Conservation (phyloP, 2,329 filamentous ascomycete species). For the Helminthosporium solani region DNA sequence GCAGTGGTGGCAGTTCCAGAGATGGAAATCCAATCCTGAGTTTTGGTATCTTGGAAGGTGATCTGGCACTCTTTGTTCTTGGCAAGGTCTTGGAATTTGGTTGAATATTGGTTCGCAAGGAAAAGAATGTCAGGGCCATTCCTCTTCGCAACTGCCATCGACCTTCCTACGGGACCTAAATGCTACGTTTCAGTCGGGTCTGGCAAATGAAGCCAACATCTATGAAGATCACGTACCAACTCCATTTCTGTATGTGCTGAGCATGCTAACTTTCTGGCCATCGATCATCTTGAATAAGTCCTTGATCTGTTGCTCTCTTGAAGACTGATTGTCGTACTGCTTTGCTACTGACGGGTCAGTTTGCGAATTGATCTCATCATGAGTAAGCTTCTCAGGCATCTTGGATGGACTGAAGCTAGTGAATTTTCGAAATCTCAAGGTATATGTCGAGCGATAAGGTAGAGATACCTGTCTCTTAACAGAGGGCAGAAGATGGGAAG, state of each 20-base stretch:
- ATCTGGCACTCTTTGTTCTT: conserved; percentile 47
- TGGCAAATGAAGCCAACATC: too few species aligned
- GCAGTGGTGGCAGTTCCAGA: conserved; percentile 46
- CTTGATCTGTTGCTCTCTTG: conserved; percentile 48
- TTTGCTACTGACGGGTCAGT: conserved; percentile 52
- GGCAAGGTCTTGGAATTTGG: conserved; percentile 50
- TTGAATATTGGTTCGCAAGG: conserved; percentile 50
- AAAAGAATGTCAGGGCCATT: conserved; percentile 54
- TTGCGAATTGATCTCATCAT: conserved; percentile 44
- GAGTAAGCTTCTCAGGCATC: conserved; percentile 49
- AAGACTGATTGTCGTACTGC: conserved; percentile 49
- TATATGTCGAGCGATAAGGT: neutral
- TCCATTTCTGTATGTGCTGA: conserved; percentile 46
- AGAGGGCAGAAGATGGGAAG: neutral
- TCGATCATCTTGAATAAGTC: conserved; percentile 52
- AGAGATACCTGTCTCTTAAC: neutral
- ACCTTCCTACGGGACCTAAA: conserved; percentile 45
- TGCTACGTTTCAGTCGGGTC: too few species aligned
- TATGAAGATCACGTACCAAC: conserved; percentile 33
- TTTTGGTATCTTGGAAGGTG: conserved; percentile 50
- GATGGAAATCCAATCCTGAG: conserved; percentile 51
- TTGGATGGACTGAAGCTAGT: conserved; percentile 28
- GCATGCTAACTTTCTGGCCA: conserved; percentile 47
- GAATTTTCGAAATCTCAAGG: conserved; percentile 14
- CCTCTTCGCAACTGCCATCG: conserved; percentile 59